A percentile compares a stretch with the other conserved stretches of the same genome.
These are phyloP conservation scores for Sicyos edulis DNA, from an alignment of 306 rosid species.

Conservation along the genomic window DNA sequence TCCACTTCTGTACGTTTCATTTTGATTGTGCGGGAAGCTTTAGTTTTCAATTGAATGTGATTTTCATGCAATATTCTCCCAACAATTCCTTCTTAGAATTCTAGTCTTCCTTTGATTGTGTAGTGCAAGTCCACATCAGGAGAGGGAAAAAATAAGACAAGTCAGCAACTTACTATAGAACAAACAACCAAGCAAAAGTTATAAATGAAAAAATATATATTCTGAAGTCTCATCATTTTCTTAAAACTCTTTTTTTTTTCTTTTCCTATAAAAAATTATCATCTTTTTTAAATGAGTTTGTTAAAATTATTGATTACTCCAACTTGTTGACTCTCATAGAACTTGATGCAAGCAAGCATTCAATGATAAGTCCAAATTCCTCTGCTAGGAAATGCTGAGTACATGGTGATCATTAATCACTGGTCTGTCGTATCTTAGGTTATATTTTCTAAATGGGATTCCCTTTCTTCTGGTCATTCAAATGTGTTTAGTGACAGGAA, in stretches of 20 bases:
- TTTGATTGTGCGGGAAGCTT: conserved; percentile 1
- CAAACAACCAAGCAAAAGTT: neutral
- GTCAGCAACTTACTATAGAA: neutral
- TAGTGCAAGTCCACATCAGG: neutral
- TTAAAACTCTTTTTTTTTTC: neutral
- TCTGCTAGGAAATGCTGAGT: too few relatives aligned
- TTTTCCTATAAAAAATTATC: neutral
- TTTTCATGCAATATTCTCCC: conserved; percentile 4
- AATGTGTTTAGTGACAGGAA: neutral
- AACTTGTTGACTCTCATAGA: neutral
- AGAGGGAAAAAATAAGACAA: neutral
- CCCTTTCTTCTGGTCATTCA: neutral
- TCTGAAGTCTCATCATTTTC: neutral
- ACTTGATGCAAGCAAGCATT: too few relatives aligned
- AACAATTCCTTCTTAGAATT: neutral
- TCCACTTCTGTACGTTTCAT: neutral
- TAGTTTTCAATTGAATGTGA: neutral
- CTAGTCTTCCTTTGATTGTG: neutral
- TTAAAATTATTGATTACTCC: neutral
- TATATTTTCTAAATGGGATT: neutral
- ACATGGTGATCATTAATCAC: conserved; percentile 5
- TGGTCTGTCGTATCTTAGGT: neutral
- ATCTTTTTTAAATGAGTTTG: neutral
- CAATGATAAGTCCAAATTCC: too few relatives aligned
- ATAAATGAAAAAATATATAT: neutral